Conservation (phyloP, 192 early-diverging fungal genomes). For the Coemansia asiatica region DNA sequence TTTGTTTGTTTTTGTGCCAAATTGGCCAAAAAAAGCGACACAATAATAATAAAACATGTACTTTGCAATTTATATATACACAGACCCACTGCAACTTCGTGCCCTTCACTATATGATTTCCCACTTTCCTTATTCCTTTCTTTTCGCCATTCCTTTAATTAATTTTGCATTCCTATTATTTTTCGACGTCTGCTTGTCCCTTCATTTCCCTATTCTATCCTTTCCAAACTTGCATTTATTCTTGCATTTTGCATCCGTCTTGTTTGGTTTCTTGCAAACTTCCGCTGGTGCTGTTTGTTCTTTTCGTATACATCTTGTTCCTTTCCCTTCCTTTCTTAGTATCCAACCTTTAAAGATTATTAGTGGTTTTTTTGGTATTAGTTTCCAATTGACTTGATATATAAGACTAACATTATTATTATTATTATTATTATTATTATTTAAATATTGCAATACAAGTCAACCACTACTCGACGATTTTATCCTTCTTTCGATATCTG, state of each 20-base stretch:
- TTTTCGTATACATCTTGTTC: background rate
- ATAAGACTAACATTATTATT: background rate
- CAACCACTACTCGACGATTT: background rate
- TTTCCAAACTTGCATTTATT: slow-evolving; percentile 4
- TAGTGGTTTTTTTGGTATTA: background rate
- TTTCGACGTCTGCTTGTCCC: background rate
- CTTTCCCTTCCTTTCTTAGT: background rate
- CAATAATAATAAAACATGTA: background rate
- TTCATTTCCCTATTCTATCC: slow-evolving; percentile 1
- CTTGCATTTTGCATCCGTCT: background rate
- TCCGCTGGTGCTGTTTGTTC: background rate
- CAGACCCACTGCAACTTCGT: slow-evolving; percentile 1
- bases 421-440: no score
- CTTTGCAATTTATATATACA: slow-evolving; percentile 4
- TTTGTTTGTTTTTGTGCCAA: background rate
- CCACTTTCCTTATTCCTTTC: slow-evolving; percentile 2
- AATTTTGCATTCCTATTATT: slow-evolving; percentile 4
- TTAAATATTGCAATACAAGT: background rate
- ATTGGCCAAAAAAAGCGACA: background rate
- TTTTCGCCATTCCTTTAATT: background rate
- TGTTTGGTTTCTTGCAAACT: slow-evolving; percentile 1
- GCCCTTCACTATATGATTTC: background rate
- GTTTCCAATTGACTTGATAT: background rate
- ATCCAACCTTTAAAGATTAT: background rate
- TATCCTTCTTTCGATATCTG: background rate